Base-by-base conservation (phyloP, 176 grass and related monocot genomes). In the Lolium perenne region DNA sequence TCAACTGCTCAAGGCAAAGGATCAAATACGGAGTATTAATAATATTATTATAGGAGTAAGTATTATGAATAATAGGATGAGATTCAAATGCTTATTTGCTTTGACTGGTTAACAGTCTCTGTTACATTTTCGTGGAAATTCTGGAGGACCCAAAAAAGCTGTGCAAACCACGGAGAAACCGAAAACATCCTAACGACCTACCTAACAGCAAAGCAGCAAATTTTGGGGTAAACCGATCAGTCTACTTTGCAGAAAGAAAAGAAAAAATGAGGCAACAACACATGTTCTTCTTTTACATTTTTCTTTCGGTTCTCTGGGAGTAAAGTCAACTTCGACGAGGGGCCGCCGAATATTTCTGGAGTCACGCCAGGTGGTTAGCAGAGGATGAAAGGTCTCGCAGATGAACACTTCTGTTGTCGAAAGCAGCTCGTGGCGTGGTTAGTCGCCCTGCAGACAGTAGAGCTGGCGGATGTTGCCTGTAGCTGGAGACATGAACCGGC, bases 391-490 rank as follows among this genome's bases (percentile, higher is more conserved):
- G 85, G 58, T 57, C 32, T 77, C 74, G 56, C 22, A n/a, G 64
- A 56, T 67, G 63, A 25, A 61, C 40, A 38, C 3, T 29, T 85
- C 29, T 56, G 46, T 26, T 59, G 60, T 22, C 38, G 45, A 68
- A 16, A 12, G 53, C 61, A 60, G 38, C 12, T 2, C 15, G 54
- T 55, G 4, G 4, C 61, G 50, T 20, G 70, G 38, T 98, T 89
- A 98, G 75, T 98, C 91, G 9, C 88, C 88, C 84, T 98, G 96
- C 73, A 98, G 92, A 83, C 96, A 95, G 91, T 98, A 98, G 20
- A 98, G 90, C 91, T 95, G 96, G 65, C 93, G 96, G 64, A 98
- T 92, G 78, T 98, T 98, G 55, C 96, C 93, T 0, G 96, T 95
- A 82, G 93, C 96, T 98, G 90, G 60, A 76, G 80, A 80, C 49